Conservation (phyloP, 2,329 filamentous ascomycete species). For the Venturia carpophila region DNA sequence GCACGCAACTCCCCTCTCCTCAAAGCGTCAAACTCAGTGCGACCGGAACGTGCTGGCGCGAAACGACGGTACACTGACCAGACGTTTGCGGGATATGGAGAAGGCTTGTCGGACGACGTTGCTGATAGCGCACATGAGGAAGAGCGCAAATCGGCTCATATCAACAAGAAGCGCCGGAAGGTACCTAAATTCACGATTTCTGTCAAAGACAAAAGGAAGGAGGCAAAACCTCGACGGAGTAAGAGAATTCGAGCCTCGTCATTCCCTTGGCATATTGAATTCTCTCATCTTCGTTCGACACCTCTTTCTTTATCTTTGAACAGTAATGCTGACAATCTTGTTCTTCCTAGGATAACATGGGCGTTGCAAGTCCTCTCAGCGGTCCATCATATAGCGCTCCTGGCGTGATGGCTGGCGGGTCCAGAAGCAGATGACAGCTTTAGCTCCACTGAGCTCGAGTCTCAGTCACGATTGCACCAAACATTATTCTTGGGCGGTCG, state of each 20-base stretch:
- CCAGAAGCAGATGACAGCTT: conserved; percentile 1
- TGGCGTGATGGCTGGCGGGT: conserved; percentile 10
- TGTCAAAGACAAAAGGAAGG: background rate
- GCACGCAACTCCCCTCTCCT: conserved; percentile 24
- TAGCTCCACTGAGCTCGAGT: background rate
- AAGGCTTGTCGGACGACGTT: conserved; percentile 61
- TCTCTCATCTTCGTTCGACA: background rate
- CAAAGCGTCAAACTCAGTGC: conserved; percentile 25
- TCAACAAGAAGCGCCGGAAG: conserved; percentile 51
- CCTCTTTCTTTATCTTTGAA: conserved; percentile 2
- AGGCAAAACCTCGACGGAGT: background rate
- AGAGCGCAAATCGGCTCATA: conserved; percentile 25
- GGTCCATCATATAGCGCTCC: conserved; percentile 7
- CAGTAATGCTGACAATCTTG: conserved; percentile 9
- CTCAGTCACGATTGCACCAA: conserved; percentile 6
- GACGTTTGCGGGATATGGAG: conserved; percentile 67
- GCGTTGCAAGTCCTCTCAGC: conserved; percentile 2
- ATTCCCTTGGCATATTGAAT: background rate
- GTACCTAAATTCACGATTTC: conserved; percentile 13
- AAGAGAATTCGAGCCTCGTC: conserved; percentile 6
- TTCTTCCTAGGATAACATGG: conserved; percentile 1
- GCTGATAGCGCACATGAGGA: conserved; percentile 33
- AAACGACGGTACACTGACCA: conserved; percentile 70
- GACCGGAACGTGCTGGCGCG: conserved; percentile 59
- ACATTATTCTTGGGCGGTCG: background rate